Evolutionary conservation across 176 grass and related monocot species (phyloP).

Genomic region (Hyparrhenia diplandra): DNA sequence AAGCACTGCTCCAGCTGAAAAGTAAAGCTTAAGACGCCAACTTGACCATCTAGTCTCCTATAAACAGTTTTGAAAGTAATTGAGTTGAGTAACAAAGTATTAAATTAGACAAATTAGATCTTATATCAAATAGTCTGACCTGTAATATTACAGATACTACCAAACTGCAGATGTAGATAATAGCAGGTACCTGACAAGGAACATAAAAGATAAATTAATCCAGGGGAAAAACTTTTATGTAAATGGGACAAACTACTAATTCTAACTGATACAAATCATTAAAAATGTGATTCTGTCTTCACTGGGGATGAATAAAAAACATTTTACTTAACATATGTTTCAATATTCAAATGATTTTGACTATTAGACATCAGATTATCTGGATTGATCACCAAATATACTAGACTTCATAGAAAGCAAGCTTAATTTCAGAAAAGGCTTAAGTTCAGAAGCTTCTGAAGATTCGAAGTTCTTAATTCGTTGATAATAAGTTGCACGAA

Average conservation of each 20-base stretch:
- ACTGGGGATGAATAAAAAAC: neutral
- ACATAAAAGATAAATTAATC: conserved; percentile 21
- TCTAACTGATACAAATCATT: neutral
- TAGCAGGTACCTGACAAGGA: conserved; percentile 78
- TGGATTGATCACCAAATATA: neutral
- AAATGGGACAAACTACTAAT: neutral
- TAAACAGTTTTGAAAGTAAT: conserved; percentile 19
- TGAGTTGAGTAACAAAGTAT: conserved; percentile 4
- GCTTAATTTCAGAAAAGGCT: neutral
- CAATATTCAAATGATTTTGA: conserved; percentile 20
- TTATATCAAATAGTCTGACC: conserved; percentile 37
- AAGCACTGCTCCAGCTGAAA: conserved; percentile 73
- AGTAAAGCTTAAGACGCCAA: conserved; percentile 79
- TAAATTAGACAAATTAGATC: conserved; percentile 1
- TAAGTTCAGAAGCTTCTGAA: neutral
- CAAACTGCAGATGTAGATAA: conserved; percentile 95
- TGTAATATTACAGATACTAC: conserved; percentile 78
- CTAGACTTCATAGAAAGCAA: neutral
- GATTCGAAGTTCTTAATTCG: conserved; percentile 2
- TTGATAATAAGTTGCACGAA: neutral
- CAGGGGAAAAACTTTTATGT: conserved; percentile 6
- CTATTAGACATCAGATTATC: neutral
- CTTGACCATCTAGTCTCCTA: conserved; percentile 95
- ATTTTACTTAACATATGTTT: conserved; percentile 5
- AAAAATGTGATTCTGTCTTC: neutral